These are phyloP conservation scores for Ganoderma multipileum DNA, from an alignment of 1,284 basidiomycete species.

Conservation along the genomic window DNA sequence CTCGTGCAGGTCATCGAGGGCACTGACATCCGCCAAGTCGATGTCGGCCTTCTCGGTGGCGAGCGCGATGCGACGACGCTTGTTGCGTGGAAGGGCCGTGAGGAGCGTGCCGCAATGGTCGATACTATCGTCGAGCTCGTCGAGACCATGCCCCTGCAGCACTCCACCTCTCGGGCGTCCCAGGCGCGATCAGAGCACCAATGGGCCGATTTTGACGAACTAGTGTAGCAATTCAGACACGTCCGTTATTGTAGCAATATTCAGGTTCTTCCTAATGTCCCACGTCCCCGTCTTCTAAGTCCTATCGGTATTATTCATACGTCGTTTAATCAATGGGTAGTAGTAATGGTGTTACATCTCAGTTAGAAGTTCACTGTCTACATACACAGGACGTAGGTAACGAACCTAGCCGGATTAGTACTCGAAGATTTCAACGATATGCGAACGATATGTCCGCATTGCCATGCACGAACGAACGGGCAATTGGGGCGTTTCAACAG, in stretches of 20 bases:
- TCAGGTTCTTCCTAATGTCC: background rate
- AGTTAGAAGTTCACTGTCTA: background rate
- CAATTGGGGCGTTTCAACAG: background rate
- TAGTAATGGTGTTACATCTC: background rate
- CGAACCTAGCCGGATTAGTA: background rate
- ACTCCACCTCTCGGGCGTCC: constrained; percentile 44
- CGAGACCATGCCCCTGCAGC: constrained; percentile 60
- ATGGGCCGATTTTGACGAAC: constrained; percentile 75
- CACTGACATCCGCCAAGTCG: constrained; percentile 67
- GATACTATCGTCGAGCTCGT: constrained; percentile 73
- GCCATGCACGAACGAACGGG: background rate
- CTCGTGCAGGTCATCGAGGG: constrained; percentile 81
- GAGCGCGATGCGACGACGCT: constrained; percentile 61
- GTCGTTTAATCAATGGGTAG: background rate
- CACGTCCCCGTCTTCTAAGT: background rate
- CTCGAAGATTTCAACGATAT: background rate
- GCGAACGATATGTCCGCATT: background rate
- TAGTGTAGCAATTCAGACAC: background rate
- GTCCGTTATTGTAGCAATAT: background rate
- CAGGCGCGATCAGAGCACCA: constrained; percentile 27
- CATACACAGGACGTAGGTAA: background rate
- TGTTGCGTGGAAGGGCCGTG: constrained; percentile 62
- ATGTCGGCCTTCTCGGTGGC: constrained; percentile 48
- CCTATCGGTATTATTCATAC: background rate
- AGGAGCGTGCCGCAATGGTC: constrained; percentile 58